Evolutionary conservation across 805 yeast genomes (phyloP).

Genomic region (Candida boidinii): DNA sequence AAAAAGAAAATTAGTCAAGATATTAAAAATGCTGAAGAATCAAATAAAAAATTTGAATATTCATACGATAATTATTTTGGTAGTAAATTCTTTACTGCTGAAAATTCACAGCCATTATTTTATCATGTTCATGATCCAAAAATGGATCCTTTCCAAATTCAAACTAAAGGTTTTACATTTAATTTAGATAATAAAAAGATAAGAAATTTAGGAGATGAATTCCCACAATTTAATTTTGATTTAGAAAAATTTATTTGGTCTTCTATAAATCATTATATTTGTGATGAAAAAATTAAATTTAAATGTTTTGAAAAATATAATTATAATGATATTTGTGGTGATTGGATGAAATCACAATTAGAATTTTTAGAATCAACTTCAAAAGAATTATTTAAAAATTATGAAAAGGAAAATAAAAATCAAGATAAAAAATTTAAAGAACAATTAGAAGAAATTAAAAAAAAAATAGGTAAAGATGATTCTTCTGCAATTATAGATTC

Average conservation of each 20-base stretch:
- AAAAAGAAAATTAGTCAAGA: slow-evolving; percentile 12
- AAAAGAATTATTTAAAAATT: slow-evolving; percentile 13
- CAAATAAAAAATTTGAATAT: slow-evolving; percentile 13
- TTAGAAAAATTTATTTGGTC: slow-evolving; percentile 25
- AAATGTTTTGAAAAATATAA: slow-evolving; percentile 7
- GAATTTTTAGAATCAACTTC: slow-evolving; percentile 15
- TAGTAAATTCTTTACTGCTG: slow-evolving; percentile 16
- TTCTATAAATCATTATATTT: slow-evolving; percentile 23
- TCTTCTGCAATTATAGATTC: too few relatives aligned
- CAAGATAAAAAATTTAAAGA: not conserved
- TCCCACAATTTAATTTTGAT: slow-evolving; percentile 23
- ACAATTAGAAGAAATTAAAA: not conserved
- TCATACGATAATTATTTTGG: slow-evolving; percentile 19
- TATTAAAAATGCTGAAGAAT: slow-evolving; percentile 13
- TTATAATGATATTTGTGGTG: slow-evolving; percentile 16
- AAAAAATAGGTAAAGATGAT: not conserved
- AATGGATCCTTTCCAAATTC: slow-evolving; percentile 39
- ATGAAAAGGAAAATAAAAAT: slow-evolving; percentile 3
- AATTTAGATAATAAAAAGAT: slow-evolving; percentile 21
- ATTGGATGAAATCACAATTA: slow-evolving; percentile 20
- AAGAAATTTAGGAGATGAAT: slow-evolving; percentile 26
- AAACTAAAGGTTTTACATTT: slow-evolving; percentile 18
- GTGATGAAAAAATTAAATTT: slow-evolving; percentile 16
- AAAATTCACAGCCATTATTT: slow-evolving; percentile 22
- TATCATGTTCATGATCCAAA: slow-evolving; percentile 49